Evolutionary conservation across 1,284 basidiomycete genomes (phyloP), one percentile per base, ranked within the genome.

Genomic region (Puccinia hordei): DNA sequence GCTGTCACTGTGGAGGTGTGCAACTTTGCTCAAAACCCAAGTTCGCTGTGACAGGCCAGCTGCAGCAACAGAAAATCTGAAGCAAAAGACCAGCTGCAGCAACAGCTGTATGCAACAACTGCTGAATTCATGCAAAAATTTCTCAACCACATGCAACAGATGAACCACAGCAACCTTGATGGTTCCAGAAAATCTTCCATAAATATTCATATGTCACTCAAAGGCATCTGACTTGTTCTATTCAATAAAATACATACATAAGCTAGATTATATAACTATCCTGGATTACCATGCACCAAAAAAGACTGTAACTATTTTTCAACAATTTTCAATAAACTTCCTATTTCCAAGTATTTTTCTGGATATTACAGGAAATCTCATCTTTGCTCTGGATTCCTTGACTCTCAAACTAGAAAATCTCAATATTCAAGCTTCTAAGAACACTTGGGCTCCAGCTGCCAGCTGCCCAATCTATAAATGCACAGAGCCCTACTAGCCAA

Each of bases 11-110:
- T n/a, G n/a, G n/a, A n/a, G n/a, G n/a, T n/a, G n/a, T n/a, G n/a
- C n/a, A n/a, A n/a, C n/a, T n/a, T 66, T 33, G 63, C 41, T 66
- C 33, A 30, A 66, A 44, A 66, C 38, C 55, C 3, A 57, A 57
- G 55, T 57, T 57, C 55, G 55, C 55, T 44, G 51, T 17, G 51
- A 53, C 51, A n/a, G n/a, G n/a, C n/a, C n/a, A n/a, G n/a, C n/a
- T n/a, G n/a, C n/a, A n/a, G n/a, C n/a, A n/a, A n/a, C n/a, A n/a
- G n/a, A n/a, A n/a, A n/a, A n/a, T n/a, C n/a, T n/a, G n/a, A n/a
- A n/a, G n/a, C n/a, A n/a, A n/a, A n/a, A 53, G 51, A 53, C 22
- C 51, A 53, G 51, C 51, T 53, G 51, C 22, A 3, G 55, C 55
- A 13, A 57, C 55, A 57, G 24, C 55, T 57, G 55, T 57, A 15